These are phyloP conservation scores for Gossypium bickii DNA, from an alignment of 345 rosid genomes.

Conservation along the genomic window DNA sequence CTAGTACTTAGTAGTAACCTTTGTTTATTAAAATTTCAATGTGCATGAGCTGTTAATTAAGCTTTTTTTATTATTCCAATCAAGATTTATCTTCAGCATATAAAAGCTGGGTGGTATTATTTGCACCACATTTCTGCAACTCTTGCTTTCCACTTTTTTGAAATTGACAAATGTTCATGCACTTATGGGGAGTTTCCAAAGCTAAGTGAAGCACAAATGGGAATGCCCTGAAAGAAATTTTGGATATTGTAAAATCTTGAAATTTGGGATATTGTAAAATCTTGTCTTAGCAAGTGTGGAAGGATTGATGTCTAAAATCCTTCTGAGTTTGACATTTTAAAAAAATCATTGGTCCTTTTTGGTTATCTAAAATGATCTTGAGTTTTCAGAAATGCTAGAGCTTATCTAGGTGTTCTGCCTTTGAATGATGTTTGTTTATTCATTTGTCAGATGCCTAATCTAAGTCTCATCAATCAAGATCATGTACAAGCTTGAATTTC, in stretches of 20 bases:
- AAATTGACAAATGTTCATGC: not conserved
- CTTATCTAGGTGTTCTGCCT: not conserved
- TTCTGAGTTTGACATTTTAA: not conserved
- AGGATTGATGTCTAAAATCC: not conserved
- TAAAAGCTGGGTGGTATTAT: not conserved
- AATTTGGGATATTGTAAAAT: not conserved
- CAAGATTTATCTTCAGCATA: not conserved
- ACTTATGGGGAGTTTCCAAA: not conserved
- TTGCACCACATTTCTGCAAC: not conserved
- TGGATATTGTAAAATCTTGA: not conserved
- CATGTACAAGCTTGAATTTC: not conserved
- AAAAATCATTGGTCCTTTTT: not conserved
- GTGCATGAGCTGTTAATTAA: not conserved
- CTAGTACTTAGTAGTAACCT: constrained; percentile 11
- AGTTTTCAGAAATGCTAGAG: not conserved
- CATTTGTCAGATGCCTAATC: not conserved
- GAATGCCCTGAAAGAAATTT: not conserved
- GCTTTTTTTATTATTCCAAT: not conserved
- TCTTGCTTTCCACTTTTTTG: not conserved
- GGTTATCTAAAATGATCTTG: not conserved
- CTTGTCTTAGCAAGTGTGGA: not conserved
- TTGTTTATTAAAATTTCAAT: not conserved
- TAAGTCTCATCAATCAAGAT: not conserved
- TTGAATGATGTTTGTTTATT: not conserved
- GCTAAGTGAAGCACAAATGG: not conserved